Evolutionary conservation across 441 rosid genomes (phyloP).

Genomic region (Pelargonium fulgidum): DNA sequence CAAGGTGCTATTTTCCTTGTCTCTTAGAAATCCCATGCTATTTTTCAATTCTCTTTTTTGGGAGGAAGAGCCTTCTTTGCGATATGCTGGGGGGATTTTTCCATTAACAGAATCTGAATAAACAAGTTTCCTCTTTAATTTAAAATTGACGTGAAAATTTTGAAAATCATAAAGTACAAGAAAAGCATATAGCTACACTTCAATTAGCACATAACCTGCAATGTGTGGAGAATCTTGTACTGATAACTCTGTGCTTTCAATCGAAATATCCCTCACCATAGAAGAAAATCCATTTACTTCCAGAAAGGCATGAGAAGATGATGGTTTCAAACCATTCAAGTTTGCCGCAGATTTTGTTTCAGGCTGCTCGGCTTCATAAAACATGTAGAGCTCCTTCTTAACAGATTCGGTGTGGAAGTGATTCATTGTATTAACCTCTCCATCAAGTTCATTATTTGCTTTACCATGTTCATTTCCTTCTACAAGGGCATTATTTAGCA

Average conservation of each 20-base stretch:
- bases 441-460: constrained; percentile 23
- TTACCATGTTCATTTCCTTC: constrained; percentile 19
- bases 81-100: constrained; percentile 25
- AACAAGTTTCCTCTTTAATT: constrained; percentile 19
- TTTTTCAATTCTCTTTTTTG: constrained; percentile 28
- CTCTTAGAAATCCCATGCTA: constrained; percentile 30
- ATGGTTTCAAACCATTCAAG: constrained; percentile 31
- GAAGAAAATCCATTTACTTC: constrained; percentile 36
- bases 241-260: constrained; percentile 30
- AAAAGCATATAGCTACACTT: constrained; percentile 11
- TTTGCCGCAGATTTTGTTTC: constrained; percentile 28
- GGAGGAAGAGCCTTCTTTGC: constrained; percentile 30
- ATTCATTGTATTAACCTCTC: constrained; percentile 23
- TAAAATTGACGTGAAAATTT: not conserved
- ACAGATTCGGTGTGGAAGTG: constrained; percentile 30
- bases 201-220: constrained; percentile 40
- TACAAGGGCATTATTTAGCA: constrained; percentile 25
- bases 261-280: constrained; percentile 33
- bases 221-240: constrained; percentile 28
- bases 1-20: constrained; percentile 29
- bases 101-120: constrained; percentile 38
- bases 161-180: constrained; percentile 7
- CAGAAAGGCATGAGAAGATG: constrained; percentile 35
- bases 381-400: constrained; percentile 58
- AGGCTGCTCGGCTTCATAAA: constrained; percentile 41